Base-by-base conservation (phyloP, 2,329 filamentous ascomycete genomes). In the Botryotinia globosa region DNA sequence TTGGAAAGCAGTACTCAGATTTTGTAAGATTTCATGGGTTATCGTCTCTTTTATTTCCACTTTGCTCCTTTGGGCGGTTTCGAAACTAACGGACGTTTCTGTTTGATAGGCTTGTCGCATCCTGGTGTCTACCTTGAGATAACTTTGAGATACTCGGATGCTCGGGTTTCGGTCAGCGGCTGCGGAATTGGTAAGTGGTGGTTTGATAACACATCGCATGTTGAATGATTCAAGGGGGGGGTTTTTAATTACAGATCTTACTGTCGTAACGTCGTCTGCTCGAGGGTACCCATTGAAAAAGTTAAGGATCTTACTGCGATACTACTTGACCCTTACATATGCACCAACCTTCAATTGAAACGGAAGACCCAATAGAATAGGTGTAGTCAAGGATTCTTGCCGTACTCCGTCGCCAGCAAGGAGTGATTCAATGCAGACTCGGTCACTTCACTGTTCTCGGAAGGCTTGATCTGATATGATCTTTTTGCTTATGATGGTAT, bases 71-170 rank as follows among this genome's bases (percentile, higher is more conserved):
- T 54, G 22, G 45, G 39, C n/a, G 69, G 62, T 58, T 72, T 72
- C 59, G 51, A 67, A 72, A 59, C 62, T 32, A 58, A 8, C 34
- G 48, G 61, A 39, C 39, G 48, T 67, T 72, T 72, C 69, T 37
- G 29, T 37, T 72, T 58, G 42, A 67, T 65, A 37, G 37, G 48
- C 69, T 72, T 72, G 62, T 62, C 69, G 37, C 59, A 42, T 67
- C 32, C 22, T 32, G 45, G 37, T n/a, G 7, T 56, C 63, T 66
- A 44, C 45, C 42, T 71, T 14, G 39, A 7, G 62, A 67, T 67
- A 42, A 32, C 29, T 65, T 39, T 20, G 39, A 7, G 42, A 67
- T 67, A 32, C 22, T 65, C n/a, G 42, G 62, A 18, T 64, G 22
- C 44, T 66, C 44, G 44, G 64, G 18, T 54, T 29, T 66, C 64